Evolutionary conservation across 202 grass and related monocot genomes (phyloP), one percentile per base, ranked within the genome.

Genomic region (Dendrocalamus latiflorus): DNA sequence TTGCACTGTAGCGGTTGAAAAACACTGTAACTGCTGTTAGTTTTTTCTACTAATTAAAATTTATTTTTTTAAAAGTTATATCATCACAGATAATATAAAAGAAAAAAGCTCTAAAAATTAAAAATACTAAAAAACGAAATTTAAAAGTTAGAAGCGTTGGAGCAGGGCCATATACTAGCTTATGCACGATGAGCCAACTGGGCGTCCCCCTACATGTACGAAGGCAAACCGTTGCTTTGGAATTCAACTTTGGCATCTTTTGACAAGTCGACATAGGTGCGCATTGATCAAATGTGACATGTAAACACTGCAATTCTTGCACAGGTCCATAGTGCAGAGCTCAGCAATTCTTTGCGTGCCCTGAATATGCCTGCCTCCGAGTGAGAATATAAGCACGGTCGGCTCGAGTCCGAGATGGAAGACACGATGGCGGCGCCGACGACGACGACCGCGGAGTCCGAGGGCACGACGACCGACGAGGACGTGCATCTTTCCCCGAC

Each of bases 401-500:
- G 26, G 17, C 16, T 17, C 21, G 38, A 76, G 37, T 11, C 58
- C 2, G 71, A 82, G 21, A 20, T 37, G 38, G 73, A 81, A 6
- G 25, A 63, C 75, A 43, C 74, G 45, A 62, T 39, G 57, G 80
- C 24, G 3, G 44, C 74, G 25, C 65, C 21, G 64, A 21, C 28
- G 11, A 7, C 65, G 78, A 10, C 62, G 42, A 8, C 66, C 0
- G 74, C 60, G 15, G 86, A 88, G 73, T 79, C 87, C 15, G 76
- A 84, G 57, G 74, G 67, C 65, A 8, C 79, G 20, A 79, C 74
- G 64, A 82, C 83, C 6, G 88, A 85, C 30, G 88, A 93, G 1
- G 91, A 93, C 39, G 65, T 78, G 59, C 73, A 87, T 18, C 78
- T 85, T 1, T 93, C 89, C 62, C 80, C 92, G 45, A 88, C 26